Conservation (phyloP, 2,329 filamentous ascomycete genomes). For the Colletotrichum spinosum region DNA sequence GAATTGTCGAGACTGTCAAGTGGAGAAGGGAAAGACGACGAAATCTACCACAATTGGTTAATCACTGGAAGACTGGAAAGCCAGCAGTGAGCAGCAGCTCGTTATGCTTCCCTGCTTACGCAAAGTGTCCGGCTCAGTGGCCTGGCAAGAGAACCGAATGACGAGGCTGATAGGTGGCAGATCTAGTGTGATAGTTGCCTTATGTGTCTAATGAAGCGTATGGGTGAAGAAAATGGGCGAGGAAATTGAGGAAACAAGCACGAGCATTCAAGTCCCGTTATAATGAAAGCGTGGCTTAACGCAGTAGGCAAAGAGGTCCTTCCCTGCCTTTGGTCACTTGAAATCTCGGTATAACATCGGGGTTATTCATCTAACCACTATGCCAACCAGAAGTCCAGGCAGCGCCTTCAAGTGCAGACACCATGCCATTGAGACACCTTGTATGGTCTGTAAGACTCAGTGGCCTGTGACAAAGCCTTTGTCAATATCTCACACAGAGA, state of each 20-base stretch:
- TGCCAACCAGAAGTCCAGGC: no score
- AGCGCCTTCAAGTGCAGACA: no score
- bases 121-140: constrained; percentile 25
- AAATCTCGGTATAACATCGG: background rate
- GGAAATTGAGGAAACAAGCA: constrained; percentile 4
- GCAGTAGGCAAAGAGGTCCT: no score
- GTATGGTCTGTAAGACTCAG: no score
- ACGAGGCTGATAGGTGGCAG: constrained; percentile 11
- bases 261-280: constrained; percentile 13
- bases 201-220: constrained; percentile 14
- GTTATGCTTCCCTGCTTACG: constrained; percentile 10
- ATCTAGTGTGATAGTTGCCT: constrained; percentile 4
- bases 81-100: constrained; percentile 32
- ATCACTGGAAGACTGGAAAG: constrained; percentile 24
- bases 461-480: no score
- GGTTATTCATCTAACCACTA: constrained; percentile 14
- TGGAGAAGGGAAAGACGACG: no score
- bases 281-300: background rate
- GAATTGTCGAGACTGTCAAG: no score
- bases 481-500: no score
- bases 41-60: constrained; percentile 20
- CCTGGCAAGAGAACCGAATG: background rate
- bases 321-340: constrained; percentile 16
- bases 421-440: no score
- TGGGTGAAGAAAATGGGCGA: background rate